Evolutionary conservation across 768 basidiomycete species (phyloP).

Genomic region (Coprinopsis sp.): DNA sequence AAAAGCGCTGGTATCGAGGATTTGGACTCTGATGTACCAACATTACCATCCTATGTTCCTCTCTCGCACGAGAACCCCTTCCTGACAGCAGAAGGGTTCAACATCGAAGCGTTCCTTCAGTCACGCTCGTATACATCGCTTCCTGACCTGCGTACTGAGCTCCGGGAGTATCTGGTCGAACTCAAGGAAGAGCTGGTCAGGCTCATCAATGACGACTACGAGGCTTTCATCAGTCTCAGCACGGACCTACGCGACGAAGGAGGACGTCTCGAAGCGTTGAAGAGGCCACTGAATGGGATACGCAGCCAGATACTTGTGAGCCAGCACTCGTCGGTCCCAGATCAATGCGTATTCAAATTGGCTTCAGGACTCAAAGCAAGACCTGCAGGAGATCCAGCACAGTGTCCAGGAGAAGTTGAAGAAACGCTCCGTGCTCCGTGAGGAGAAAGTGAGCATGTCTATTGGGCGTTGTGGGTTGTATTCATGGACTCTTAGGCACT

Average conservation of each 20-base stretch:
- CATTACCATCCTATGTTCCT: slow-evolving; percentile 62
- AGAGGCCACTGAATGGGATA: slow-evolving; percentile 60
- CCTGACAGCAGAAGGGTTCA: slow-evolving; percentile 63
- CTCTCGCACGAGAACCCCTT: slow-evolving; percentile 78
- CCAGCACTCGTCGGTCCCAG: slow-evolving; percentile 11
- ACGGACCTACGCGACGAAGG: slow-evolving; percentile 89
- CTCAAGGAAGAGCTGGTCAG: slow-evolving; percentile 92
- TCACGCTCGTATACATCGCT: slow-evolving; percentile 82
- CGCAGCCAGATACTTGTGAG: slow-evolving; percentile 66
- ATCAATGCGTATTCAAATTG: neutral
- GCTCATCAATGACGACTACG: slow-evolving; percentile 97
- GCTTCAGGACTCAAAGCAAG: slow-evolving; percentile 53
- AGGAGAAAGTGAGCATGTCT: slow-evolving; percentile 65
- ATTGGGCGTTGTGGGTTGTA: slow-evolving; percentile 2
- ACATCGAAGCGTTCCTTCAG: slow-evolving; percentile 84
- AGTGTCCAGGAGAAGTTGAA: slow-evolving; percentile 76
- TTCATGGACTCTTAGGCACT: slow-evolving; percentile 48
- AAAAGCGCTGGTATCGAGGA: slow-evolving; percentile 9
- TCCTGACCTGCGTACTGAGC: slow-evolving; percentile 80
- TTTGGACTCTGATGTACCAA: slow-evolving; percentile 26
- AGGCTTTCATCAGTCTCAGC: slow-evolving; percentile 94
- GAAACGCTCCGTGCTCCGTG: slow-evolving; percentile 69
- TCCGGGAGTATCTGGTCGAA: slow-evolving; percentile 76
- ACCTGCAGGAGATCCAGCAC: slow-evolving; percentile 62
- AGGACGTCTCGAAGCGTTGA: slow-evolving; percentile 60